A percentile compares a stretch with the other conserved stretches of the same genome.
phyloP scores from a whole-genome alignment of 805 yeast species.

The Kodamaea lidongshanica region DNA sequence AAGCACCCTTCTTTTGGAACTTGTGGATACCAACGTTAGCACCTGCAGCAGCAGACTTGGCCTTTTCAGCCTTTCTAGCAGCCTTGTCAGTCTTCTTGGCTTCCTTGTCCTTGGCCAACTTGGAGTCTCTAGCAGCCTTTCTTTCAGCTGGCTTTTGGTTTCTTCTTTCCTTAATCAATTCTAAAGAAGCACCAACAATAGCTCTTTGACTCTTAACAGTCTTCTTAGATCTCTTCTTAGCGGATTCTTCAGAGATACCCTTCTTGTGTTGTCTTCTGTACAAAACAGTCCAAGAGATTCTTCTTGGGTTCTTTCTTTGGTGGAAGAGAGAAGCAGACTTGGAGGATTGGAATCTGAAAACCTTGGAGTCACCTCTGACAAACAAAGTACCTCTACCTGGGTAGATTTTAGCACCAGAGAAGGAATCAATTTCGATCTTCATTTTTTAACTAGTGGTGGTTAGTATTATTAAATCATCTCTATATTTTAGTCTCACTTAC shows the following conservation, averaged over 20 bases:
- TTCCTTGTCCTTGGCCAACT: conserved; percentile 76
- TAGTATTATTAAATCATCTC: conserved; percentile 19
- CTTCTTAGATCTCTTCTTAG: conserved; percentile 97
- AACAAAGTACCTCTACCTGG: conserved; percentile 99
- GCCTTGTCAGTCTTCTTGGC: conserved; percentile 88
- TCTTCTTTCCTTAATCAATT: conserved; percentile 97
- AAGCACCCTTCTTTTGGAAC: conserved; percentile 97
- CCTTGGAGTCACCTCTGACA: conserved; percentile 99
- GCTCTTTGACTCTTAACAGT: conserved; percentile 98
- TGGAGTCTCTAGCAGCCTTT: conserved; percentile 94
- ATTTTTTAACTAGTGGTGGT: conserved; percentile 42
- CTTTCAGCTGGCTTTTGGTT: conserved; percentile 92
- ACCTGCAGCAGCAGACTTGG: conserved; percentile 70
- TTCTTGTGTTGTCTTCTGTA: conserved; percentile 99
- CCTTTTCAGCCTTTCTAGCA: conserved; percentile 91
- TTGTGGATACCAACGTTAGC: conserved; percentile 73
- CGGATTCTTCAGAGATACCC: conserved; percentile 97
- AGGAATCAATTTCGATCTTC: conserved; percentile 99
- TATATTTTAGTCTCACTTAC: conserved; percentile 10
- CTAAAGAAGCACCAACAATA: conserved; percentile 98
- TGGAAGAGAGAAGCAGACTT: conserved; percentile 96
- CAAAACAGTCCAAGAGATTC: conserved; percentile 98
- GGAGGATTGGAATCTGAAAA: conserved; percentile 98
- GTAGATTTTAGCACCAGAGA: conserved; percentile 99
- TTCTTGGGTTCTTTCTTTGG: conserved; percentile 99